Conservation (phyloP, 805 yeast genomes). For the Sugiyamaella boreocaroliniensis region DNA sequence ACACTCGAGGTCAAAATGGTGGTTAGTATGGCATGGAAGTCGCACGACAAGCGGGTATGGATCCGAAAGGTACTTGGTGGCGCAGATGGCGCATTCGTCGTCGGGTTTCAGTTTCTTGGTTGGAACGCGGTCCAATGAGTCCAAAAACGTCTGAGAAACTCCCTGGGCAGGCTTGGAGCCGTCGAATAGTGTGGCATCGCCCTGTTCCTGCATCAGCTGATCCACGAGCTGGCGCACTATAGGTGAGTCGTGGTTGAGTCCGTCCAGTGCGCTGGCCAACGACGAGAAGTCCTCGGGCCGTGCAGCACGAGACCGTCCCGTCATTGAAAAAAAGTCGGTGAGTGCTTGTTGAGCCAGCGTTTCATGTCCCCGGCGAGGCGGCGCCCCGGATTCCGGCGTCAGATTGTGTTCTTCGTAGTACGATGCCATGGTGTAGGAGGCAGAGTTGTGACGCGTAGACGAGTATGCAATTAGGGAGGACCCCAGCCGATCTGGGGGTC, state of each 20-base stretch:
- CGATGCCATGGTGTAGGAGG: background rate
- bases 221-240: slow-evolving; percentile 10
- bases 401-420: background rate
- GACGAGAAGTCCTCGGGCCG: slow-evolving; percentile 7
- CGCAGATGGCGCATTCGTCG: slow-evolving; percentile 81
- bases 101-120: slow-evolving; percentile 33
- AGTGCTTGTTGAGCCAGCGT: slow-evolving; percentile 6
- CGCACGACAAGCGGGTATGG: slow-evolving; percentile 72
- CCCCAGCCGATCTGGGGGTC: too few species aligned
- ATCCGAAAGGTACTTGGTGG: slow-evolving; percentile 63
- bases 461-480: too few species aligned
- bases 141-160: slow-evolving; percentile 64
- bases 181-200: background rate
- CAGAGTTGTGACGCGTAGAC: background rate
- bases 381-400: background rate
- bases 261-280: slow-evolving; percentile 7
- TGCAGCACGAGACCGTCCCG: background rate
- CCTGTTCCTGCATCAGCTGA: slow-evolving; percentile 6
- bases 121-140: slow-evolving; percentile 66
- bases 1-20: slow-evolving; percentile 82
- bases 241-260: slow-evolving; percentile 13
- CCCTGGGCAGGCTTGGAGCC: slow-evolving; percentile 7
- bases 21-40: slow-evolving; percentile 61
- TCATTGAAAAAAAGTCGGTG: slow-evolving; percentile 7
- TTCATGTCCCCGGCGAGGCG: background rate